A percentile compares a stretch with the other conserved stretches of the same genome.
phyloP scores from a whole-genome alignment of 257 asterid species.

The Solanum rostratum region DNA sequence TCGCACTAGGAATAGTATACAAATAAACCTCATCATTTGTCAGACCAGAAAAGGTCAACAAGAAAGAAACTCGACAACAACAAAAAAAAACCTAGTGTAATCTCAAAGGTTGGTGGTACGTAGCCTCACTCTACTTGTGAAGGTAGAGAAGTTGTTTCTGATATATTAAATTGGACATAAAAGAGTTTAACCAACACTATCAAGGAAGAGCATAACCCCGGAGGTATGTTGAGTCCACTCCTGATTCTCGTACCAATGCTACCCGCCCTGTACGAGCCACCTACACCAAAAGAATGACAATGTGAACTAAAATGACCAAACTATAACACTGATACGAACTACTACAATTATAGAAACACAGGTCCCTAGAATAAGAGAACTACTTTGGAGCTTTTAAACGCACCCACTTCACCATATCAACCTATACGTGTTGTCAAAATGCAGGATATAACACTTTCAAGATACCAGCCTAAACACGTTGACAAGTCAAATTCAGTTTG shows the following conservation, averaged over 20 bases:
- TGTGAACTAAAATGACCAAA: not conserved
- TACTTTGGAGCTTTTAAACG: not conserved
- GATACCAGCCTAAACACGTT: not conserved
- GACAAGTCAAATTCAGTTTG: not conserved
- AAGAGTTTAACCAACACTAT: not conserved
- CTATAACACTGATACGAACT: not conserved
- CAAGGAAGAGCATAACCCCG: conserved; percentile 55
- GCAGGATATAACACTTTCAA: not conserved
- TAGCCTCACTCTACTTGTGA: not conserved
- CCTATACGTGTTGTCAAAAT: not conserved
- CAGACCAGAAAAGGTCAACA: not conserved
- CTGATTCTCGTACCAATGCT: conserved; percentile 71
- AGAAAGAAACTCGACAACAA: not conserved
- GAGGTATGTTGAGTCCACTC: conserved; percentile 69
- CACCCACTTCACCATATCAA: not conserved
- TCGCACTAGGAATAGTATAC: not conserved
- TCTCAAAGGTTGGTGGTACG: not conserved
- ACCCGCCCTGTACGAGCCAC: conserved; percentile 90
- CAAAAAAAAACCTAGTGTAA: not conserved
- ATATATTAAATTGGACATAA: not conserved
- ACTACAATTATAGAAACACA: not conserved
- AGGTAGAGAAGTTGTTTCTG: not conserved
- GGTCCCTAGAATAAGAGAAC: not conserved
- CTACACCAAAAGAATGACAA: conserved; percentile 12
- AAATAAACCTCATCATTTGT: not conserved